phyloP scores from a whole-genome alignment of 2,329 filamentous ascomycete species.

The Phialemonium atrogriseum region DNA sequence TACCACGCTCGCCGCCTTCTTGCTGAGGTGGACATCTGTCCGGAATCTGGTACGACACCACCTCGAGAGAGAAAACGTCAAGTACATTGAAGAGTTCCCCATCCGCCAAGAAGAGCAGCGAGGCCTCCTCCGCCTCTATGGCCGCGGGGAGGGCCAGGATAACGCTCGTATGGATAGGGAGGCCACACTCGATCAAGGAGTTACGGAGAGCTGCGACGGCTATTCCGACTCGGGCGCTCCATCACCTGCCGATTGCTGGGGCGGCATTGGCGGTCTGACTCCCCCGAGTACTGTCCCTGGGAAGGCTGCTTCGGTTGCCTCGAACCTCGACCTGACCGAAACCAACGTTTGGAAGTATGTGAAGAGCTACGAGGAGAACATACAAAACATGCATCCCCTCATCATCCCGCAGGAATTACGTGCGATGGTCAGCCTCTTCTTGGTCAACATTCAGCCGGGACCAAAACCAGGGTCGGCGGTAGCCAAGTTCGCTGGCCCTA shows the following conservation, averaged over 20 bases:
- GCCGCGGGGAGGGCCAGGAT: conserved; percentile 67
- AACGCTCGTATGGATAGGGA: conserved; percentile 40
- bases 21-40: conserved; percentile 67
- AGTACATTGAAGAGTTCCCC: conserved; percentile 61
- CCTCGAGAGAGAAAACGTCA: conserved; percentile 40
- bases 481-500: no score
- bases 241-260: conserved; percentile 51
- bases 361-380: conserved; percentile 49
- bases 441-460: conserved; percentile 33
- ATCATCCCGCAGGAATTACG: conserved; percentile 45
- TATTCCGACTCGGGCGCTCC: conserved; percentile 37
- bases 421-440: conserved; percentile 43
- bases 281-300: conserved; percentile 19
- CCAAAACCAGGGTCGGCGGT: background rate
- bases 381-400: conserved; percentile 59
- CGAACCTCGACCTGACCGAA: conserved; percentile 46
- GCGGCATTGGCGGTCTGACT: conserved; percentile 45
- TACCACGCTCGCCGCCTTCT: conserved; percentile 78
- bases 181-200: conserved; percentile 24
- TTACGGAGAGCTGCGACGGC: conserved; percentile 31
- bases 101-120: conserved; percentile 67
- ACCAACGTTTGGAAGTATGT: conserved; percentile 44
- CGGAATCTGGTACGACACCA: conserved; percentile 49
- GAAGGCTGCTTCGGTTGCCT: conserved; percentile 14
- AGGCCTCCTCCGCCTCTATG: conserved; percentile 67